These are phyloP conservation scores for Astrothelium subdiscretum DNA, from an alignment of 495 filamentous ascomycete genomes.

Conservation along the genomic window DNA sequence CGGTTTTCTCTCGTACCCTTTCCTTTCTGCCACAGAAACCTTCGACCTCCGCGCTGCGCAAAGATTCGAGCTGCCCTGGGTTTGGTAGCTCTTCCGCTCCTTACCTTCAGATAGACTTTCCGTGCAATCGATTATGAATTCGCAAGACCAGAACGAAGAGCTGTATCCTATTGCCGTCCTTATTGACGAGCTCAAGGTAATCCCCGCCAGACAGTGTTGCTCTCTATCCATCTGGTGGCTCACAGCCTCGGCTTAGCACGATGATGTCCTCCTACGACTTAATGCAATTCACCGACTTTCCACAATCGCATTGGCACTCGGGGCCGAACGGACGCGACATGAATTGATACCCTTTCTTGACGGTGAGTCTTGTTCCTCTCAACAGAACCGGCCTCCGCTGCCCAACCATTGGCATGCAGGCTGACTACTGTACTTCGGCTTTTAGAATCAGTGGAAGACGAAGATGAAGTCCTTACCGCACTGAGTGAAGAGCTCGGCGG, in stretches of 20 bases:
- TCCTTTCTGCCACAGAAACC: neutral
- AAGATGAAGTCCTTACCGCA: slow-evolving; percentile 95
- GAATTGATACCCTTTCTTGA: slow-evolving; percentile 98
- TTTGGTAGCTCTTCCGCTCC: neutral
- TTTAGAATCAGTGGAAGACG: slow-evolving; percentile 93
- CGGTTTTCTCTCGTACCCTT: neutral
- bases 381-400: neutral
- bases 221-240: slow-evolving; percentile 14
- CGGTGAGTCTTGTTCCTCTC: slow-evolving; percentile 44
- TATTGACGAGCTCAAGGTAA: slow-evolving; percentile 98
- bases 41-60: neutral
- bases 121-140: slow-evolving; percentile 43
- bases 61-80: neutral
- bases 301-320: slow-evolving; percentile 91
- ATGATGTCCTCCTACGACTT: slow-evolving; percentile 91
- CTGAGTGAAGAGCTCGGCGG: slow-evolving; percentile 89
- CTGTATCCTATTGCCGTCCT: slow-evolving; percentile 98
- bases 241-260: slow-evolving; percentile 51
- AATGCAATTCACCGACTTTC: slow-evolving; percentile 97
- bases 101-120: neutral
- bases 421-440: slow-evolving; percentile 7
- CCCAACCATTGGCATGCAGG: too few species aligned
- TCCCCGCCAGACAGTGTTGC: slow-evolving; percentile 13
- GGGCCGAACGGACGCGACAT: slow-evolving; percentile 88
- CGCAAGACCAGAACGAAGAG: slow-evolving; percentile 75